Conservation (phyloP, 441 rosid species). For the Gossypium schwendimanii region DNA sequence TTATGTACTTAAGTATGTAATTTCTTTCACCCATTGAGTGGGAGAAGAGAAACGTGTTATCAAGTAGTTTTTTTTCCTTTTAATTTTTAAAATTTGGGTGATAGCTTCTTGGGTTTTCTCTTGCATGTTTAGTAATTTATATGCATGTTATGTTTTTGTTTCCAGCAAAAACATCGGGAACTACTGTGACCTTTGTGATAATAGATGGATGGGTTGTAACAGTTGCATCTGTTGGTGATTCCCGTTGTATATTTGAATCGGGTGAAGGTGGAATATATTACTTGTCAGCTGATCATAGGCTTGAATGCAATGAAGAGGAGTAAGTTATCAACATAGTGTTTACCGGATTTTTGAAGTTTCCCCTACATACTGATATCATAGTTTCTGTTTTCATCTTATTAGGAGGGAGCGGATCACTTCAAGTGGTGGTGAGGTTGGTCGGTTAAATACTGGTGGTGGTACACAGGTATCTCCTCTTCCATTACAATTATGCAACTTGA, state of each 20-base stretch:
- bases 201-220: constrained; percentile 89
- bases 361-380: constrained; percentile 14
- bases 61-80: background rate
- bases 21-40: background rate
- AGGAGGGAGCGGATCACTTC: constrained; percentile 92
- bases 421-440: constrained; percentile 99
- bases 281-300: constrained; percentile 93
- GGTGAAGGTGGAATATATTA: constrained; percentile 82
- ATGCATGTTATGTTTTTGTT: constrained; percentile 10
- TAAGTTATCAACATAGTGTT: constrained; percentile 31
- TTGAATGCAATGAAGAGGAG: constrained; percentile 90
- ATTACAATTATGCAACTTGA: constrained; percentile 7
- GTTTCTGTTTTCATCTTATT: constrained; percentile 13
- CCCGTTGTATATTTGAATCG: constrained; percentile 93
- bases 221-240: constrained; percentile 98
- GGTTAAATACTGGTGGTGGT: constrained; percentile 94
- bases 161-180: constrained; percentile 87
- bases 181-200: constrained; percentile 85
- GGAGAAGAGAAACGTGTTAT: background rate
- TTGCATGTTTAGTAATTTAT: background rate
- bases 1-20: background rate
- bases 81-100: background rate
- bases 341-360: constrained; percentile 11
- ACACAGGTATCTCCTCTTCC: constrained; percentile 59
- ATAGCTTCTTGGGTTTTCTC: background rate